Evolutionary conservation across 163 green algal genomes (phyloP).

Genomic region (Scenedesmus sp.): DNA sequence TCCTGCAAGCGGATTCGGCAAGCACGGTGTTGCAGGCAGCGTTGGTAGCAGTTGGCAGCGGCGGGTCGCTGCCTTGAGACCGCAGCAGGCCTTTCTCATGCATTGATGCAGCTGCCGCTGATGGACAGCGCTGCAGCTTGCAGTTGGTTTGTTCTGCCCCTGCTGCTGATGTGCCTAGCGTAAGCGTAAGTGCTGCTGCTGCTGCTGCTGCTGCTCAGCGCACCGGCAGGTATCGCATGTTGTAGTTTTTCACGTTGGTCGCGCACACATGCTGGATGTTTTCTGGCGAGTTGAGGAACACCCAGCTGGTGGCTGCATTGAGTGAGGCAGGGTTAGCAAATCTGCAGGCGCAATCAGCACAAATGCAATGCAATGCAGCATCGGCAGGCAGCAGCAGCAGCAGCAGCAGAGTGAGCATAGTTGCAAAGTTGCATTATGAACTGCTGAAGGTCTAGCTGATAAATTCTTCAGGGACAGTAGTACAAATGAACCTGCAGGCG

Average conservation of each 20-base stretch:
- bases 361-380: background rate
- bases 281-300: conserved; percentile 76
- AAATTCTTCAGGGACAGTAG: too few species aligned
- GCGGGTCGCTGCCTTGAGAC: too few species aligned
- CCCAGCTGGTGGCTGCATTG: conserved; percentile 72
- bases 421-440: too few species aligned
- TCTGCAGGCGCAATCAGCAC: conserved; percentile 26
- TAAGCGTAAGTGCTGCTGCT: too few species aligned
- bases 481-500: too few species aligned
- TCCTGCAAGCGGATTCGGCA: conserved; percentile 53
- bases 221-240: conserved; percentile 69
- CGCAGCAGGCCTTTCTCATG: background rate
- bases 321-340: conserved; percentile 77
- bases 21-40: too few species aligned
- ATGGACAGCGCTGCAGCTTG: background rate
- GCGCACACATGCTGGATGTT: conserved; percentile 70
- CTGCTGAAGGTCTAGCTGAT: too few species aligned
- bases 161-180: background rate
- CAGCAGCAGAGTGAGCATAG: background rate
- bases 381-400: background rate
- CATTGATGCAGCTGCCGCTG: too few species aligned
- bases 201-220: background rate
- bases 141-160: background rate
- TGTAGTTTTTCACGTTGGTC: conserved; percentile 72
- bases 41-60: too few species aligned